These are phyloP conservation scores for Sphagnum contortum DNA, from an alignment of 225 moss, liverwort and hornwort genomes.

Conservation along the genomic window DNA sequence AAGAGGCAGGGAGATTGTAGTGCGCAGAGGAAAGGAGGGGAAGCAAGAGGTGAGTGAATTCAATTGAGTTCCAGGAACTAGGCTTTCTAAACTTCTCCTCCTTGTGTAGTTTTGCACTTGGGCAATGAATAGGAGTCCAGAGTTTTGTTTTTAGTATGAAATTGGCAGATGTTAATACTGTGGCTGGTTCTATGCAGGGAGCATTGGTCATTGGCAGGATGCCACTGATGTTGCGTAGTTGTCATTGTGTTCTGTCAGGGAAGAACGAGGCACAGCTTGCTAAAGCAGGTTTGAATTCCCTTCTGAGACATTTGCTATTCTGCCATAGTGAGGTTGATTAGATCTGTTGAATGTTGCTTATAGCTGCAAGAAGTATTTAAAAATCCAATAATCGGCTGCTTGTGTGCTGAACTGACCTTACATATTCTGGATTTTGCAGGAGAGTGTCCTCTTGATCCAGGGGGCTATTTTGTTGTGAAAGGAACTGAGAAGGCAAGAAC, in stretches of 20 bases:
- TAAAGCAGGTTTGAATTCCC: constrained; percentile 53
- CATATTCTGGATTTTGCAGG: constrained; percentile 28
- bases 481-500: constrained; percentile 91
- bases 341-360: not conserved
- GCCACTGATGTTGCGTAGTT: constrained; percentile 98
- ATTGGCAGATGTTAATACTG: too few species aligned
- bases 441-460: constrained; percentile 99
- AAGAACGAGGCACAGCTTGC: constrained; percentile 94
- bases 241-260: constrained; percentile 85
- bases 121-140: too few species aligned
- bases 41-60: constrained; percentile 39
- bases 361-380: too few species aligned
- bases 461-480: constrained; percentile 97
- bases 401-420: too few species aligned
- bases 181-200: constrained; percentile 36
- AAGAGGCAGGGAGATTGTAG: constrained; percentile 94
- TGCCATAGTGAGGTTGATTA: not conserved
- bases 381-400: too few species aligned
- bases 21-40: constrained; percentile 91
- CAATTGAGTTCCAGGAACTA: too few species aligned
- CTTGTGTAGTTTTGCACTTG: too few species aligned
- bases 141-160: too few species aligned
- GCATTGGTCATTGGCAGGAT: constrained; percentile 87
- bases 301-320: not conserved
- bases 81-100: too few species aligned